Evolutionary conservation across 805 yeast species (phyloP).

Genomic region (Myxozyma neotropica): DNA sequence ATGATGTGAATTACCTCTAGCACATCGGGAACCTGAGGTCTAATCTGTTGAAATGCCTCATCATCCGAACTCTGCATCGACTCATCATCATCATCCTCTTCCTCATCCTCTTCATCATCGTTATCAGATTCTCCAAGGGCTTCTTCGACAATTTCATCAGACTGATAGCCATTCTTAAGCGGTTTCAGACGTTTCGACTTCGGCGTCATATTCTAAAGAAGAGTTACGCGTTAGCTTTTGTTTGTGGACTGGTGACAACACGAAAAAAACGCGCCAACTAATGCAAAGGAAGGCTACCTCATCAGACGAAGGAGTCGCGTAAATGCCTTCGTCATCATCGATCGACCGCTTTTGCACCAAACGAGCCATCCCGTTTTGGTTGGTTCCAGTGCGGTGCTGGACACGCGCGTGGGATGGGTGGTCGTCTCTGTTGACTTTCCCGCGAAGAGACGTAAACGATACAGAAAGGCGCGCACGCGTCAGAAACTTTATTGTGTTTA

Average conservation of each 20-base stretch:
- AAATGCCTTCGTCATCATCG: background rate
- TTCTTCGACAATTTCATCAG: background rate
- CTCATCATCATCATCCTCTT: background rate
- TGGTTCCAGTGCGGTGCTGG: background rate
- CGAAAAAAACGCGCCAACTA: background rate
- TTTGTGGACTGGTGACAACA: no score
- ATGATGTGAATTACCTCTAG: background rate
- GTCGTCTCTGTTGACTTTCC: no score
- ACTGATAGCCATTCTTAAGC: background rate
- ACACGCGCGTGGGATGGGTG: no score
- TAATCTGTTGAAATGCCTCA: constrained; percentile 5
- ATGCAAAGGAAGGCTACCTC: no score
- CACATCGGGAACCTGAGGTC: background rate
- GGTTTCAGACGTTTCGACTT: background rate
- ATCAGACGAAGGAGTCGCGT: background rate
- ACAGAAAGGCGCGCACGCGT: no score
- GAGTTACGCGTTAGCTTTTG: background rate
- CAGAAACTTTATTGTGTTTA: no score
- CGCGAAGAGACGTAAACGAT: no score
- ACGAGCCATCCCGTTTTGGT: background rate
- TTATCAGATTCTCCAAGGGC: background rate
- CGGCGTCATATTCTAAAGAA: background rate
- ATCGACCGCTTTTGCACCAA: background rate
- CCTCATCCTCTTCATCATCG: background rate
- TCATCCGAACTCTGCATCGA: constrained; percentile 5